Percentiles rank a stretch among this genome's conserved stretches.
phyloP scores from a whole-genome alignment of 2,329 filamentous ascomycete species.

The Sporothrix pseudoabietina region DNA sequence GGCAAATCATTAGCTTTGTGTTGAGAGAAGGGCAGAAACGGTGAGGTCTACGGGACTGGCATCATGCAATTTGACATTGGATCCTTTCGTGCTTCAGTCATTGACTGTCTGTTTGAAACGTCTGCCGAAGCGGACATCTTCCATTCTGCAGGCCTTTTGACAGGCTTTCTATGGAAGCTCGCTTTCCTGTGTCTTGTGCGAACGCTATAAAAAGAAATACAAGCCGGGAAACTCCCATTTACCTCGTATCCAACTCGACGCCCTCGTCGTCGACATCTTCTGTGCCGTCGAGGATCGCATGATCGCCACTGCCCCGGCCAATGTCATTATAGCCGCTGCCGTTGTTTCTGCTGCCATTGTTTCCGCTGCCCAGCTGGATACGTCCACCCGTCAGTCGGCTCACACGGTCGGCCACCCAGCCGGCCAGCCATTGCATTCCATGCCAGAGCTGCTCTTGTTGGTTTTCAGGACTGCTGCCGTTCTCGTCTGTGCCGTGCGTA shows the following conservation, averaged over 20 bases:
- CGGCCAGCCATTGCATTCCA: slow-evolving; percentile 54
- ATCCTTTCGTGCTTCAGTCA: neutral
- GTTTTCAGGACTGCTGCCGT: slow-evolving; percentile 55
- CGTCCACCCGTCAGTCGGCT: slow-evolving; percentile 56
- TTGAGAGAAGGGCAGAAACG: neutral
- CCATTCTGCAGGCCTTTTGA: neutral
- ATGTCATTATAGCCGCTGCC: slow-evolving; percentile 38
- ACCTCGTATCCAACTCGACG: slow-evolving; percentile 46
- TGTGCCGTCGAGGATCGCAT: slow-evolving; percentile 53
- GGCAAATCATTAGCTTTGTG: neutral
- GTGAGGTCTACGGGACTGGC: neutral
- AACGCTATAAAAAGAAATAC: neutral
- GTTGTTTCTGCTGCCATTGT: slow-evolving; percentile 37
- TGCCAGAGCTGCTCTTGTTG: slow-evolving; percentile 70
- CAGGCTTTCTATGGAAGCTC: neutral
- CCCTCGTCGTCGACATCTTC: slow-evolving; percentile 53
- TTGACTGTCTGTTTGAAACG: neutral
- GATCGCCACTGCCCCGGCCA: slow-evolving; percentile 37
- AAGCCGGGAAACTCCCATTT: neutral
- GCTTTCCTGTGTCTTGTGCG: neutral
- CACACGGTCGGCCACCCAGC: slow-evolving; percentile 62
- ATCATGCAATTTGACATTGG: neutral
- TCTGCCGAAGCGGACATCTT: neutral
- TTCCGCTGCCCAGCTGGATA: slow-evolving; percentile 53
- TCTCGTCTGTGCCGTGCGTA: slow-evolving; percentile 52